Evolutionary conservation across 2,329 filamentous ascomycete species (phyloP), one percentile per base, ranked within the genome.

Genomic region (Ciborinia camelliae): DNA sequence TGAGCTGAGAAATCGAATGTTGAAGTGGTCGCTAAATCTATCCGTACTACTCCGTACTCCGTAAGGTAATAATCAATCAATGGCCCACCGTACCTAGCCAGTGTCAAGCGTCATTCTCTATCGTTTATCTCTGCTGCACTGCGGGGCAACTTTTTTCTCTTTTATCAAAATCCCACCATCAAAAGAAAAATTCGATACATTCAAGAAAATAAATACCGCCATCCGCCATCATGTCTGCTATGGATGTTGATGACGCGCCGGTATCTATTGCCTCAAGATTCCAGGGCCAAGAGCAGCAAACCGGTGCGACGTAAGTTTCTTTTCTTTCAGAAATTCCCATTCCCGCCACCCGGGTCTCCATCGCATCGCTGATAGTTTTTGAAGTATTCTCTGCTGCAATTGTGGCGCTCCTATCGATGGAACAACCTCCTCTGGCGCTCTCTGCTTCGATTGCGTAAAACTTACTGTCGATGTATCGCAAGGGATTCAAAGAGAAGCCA

Each of bases 361-460:
- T 60, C 54, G 59, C 55, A 62, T 60, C 54, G 59, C 62, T 68
- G 71, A 68, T 69, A 72, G 28, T 63, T 15, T 15, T 63, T 64
- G 62, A 66, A 91, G 88, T n/a, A 97, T 98, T 75, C 90, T 99
- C 65, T 99, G 95, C 79, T 97, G 92, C 81, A 97, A 98, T 83
- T 99, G 95, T 78, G 95, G 94, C 75, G 92, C 91, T 67, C 89
- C 94, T 47, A 97, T 99, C 74, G 93, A 97, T 78, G 95, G 95
- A 77, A 97, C 92, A 23, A 86, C 87, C 18, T 84, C 91, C 32
- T 88, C 90, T 62, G 92, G 92, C 68, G 93, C 95, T 48, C 88
- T 97, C 65, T 99, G 95, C 81, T 92, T 92, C 77, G 94, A 98
- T 81, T 98, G 95, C 78, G 87, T 98, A 76, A 97, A 96, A 77